Evolutionary conservation across 108 stramenopile species (phyloP).

Genomic region (Fragilaria radians): DNA sequence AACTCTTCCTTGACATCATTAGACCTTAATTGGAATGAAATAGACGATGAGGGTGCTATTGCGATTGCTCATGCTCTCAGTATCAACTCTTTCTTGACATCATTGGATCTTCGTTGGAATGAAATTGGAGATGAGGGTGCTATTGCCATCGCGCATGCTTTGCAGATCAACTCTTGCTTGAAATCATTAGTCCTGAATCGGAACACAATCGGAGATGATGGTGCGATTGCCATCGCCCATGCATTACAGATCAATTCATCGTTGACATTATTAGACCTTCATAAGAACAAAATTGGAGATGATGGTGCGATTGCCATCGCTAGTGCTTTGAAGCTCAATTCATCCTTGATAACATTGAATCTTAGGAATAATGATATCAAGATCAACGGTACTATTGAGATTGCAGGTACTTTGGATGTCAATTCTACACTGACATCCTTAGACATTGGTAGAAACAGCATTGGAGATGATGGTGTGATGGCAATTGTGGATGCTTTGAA

Average conservation of each 20-base stretch:
- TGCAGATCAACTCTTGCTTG: background rate
- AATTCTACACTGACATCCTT: background rate
- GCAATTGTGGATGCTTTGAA: constrained; percentile 3
- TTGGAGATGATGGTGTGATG: background rate
- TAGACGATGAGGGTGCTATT: too few species aligned
- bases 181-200: background rate
- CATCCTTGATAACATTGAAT: background rate
- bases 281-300: background rate
- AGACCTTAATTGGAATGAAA: too few species aligned
- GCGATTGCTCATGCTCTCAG: too few species aligned
- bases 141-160: background rate
- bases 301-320: background rate
- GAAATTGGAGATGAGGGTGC: background rate
- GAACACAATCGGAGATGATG: background rate
- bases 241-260: background rate
- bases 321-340: background rate
- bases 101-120: background rate
- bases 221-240: background rate
- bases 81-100: too few species aligned
- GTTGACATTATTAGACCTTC: background rate
- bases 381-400: background rate
- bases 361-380: background rate
- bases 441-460: background rate
- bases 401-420: background rate
- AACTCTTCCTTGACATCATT: too few species aligned